A percentile compares a stretch with the other conserved stretches of the same genome.
Conservation (phyloP, 2,329 filamentous ascomycete species). For the Cytospora piceicola region DNA sequence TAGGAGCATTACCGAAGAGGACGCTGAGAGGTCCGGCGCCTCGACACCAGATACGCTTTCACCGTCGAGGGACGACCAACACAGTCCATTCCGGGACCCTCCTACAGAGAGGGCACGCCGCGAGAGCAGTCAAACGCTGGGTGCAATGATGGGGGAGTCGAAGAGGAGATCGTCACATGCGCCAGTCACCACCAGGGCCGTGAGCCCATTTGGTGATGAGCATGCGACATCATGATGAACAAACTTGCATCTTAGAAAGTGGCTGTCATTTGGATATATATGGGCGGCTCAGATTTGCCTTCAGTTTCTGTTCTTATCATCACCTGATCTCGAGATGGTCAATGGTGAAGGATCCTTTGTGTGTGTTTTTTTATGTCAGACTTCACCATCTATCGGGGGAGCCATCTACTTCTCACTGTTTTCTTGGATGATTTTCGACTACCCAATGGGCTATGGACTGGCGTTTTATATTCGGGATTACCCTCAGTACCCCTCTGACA, state of each 20-base stretch:
- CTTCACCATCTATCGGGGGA: conserved; percentile 4
- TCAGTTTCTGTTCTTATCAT: conserved; percentile 12
- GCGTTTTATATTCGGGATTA: conserved; percentile 24
- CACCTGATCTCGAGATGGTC: not conserved
- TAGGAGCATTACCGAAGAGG: conserved; percentile 35
- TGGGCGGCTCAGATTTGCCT: conserved; percentile 6
- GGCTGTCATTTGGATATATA: not conserved
- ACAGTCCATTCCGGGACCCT: conserved; percentile 65
- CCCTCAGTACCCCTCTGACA: conserved; percentile 5
- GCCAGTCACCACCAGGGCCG: conserved; percentile 39
- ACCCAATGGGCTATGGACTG: conserved; percentile 1
- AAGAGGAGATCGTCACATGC: conserved; percentile 46
- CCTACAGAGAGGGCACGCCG: conserved; percentile 39
- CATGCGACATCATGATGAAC: conserved; percentile 57
- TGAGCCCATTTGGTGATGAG: conserved; percentile 62
- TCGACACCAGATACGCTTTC: conserved; percentile 56
- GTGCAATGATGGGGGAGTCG: conserved; percentile 60
- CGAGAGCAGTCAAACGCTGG: conserved; percentile 53
- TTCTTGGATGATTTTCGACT: conserved; percentile 12
- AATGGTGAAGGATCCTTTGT: not conserved
- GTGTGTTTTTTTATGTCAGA: not conserved
- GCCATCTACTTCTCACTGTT: conserved; percentile 14
- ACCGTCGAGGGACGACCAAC: conserved; percentile 50
- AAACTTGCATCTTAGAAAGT: not conserved
- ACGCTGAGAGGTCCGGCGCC: conserved; percentile 29